Conservation (phyloP, 768 basidiomycete genomes). For the Amanita brunnescens region DNA sequence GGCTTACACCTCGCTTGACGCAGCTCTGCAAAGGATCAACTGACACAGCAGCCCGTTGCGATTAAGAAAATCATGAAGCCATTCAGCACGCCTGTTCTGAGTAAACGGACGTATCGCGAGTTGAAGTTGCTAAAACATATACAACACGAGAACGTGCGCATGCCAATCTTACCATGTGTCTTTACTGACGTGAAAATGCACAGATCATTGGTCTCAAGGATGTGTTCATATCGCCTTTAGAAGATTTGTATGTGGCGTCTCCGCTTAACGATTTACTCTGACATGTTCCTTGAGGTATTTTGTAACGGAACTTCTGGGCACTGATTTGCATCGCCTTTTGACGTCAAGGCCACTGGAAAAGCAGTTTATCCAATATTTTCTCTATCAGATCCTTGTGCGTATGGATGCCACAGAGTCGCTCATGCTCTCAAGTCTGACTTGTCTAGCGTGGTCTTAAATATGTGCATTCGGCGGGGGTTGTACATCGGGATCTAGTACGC, state of each 20-base stretch:
- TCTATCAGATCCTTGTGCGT: slow-evolving; percentile 94
- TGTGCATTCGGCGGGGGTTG: slow-evolving; percentile 97
- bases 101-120: slow-evolving; percentile 96
- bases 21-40: slow-evolving; percentile 92
- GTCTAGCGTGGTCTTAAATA: slow-evolving; percentile 97
- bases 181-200: slow-evolving; percentile 1
- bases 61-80: slow-evolving; percentile 99
- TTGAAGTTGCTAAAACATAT: slow-evolving; percentile 98
- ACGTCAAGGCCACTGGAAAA: slow-evolving; percentile 97
- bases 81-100: slow-evolving; percentile 96
- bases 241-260: slow-evolving; percentile 69
- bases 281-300: slow-evolving; percentile 64
- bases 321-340: slow-evolving; percentile 93
- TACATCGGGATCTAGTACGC: slow-evolving; percentile 89
- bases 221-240: slow-evolving; percentile 99
- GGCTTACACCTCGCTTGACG: slow-evolving; percentile 4
- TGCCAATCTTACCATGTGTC: not conserved
- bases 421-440: slow-evolving; percentile 1
- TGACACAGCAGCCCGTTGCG: slow-evolving; percentile 88
- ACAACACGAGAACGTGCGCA: slow-evolving; percentile 89
- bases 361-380: slow-evolving; percentile 99
- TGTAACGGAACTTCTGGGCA: slow-evolving; percentile 96
- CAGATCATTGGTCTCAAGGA: slow-evolving; percentile 98
- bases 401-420: not conserved
- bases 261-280: not conserved